Evolutionary conservation across 169 alveolate species (phyloP).

Genomic region (Cyclospora cayetanensis): DNA sequence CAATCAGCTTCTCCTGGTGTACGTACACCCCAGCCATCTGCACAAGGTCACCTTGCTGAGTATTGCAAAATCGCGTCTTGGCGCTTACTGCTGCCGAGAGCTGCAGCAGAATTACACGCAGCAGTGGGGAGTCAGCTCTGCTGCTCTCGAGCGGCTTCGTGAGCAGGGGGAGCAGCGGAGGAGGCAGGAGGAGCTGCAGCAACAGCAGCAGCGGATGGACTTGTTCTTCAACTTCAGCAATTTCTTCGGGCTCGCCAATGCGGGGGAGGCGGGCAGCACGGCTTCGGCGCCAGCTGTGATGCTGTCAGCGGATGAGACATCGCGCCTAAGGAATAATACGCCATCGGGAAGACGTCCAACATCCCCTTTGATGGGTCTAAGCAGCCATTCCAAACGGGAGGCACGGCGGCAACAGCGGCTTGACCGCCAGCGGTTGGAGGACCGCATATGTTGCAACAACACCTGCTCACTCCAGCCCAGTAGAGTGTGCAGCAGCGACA

Average conservation of each 20-base stretch:
- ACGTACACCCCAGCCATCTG: slow-evolving; percentile 60
- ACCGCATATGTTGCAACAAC: slow-evolving; percentile 23
- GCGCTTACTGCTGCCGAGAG: slow-evolving; percentile 35
- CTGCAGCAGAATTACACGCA: slow-evolving; percentile 30
- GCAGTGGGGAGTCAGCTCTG: slow-evolving; percentile 27
- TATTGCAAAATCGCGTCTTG: slow-evolving; percentile 45
- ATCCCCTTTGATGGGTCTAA: not conserved
- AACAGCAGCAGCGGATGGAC: slow-evolving; percentile 25
- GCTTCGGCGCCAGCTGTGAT: not conserved
- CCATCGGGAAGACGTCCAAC: not conserved
- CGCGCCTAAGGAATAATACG: not conserved
- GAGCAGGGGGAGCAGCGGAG: not conserved
- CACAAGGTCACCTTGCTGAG: slow-evolving; percentile 5
- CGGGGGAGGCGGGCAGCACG: not conserved
- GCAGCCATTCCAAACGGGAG: not conserved
- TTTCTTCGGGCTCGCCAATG: slow-evolving; percentile 8
- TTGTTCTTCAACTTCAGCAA: not conserved
- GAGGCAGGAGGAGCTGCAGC: slow-evolving; percentile 2
- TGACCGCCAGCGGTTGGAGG: not conserved
- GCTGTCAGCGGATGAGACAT: not conserved
- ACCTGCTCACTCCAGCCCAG: not conserved
- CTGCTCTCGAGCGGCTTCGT: not conserved
- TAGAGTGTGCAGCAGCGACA: not conserved
- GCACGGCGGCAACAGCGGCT: slow-evolving; percentile 10
- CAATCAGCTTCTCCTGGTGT: slow-evolving; percentile 71